Percentiles rank a stretch among this genome's conserved stretches.
These are phyloP conservation scores for Eutrema heterophyllum DNA, from an alignment of 345 rosid species.

Conservation along the genomic window DNA sequence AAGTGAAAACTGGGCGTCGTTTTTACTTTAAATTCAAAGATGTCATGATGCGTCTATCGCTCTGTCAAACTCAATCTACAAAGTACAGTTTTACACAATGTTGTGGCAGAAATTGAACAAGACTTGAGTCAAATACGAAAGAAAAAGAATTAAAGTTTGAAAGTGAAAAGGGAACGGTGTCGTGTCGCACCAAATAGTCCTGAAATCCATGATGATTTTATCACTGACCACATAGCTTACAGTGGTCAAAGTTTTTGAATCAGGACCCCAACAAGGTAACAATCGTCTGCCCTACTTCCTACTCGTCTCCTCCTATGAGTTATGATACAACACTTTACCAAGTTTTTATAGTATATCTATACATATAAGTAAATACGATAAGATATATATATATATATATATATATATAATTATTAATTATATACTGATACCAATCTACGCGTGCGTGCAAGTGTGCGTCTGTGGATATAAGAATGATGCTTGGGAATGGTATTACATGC, in stretches of 20 bases:
- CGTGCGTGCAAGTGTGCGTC: conserved; percentile 16
- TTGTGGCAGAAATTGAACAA: conserved; percentile 6
- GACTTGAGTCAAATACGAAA: conserved; percentile 3
- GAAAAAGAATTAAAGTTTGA: neutral
- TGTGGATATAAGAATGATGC: conserved; percentile 17
- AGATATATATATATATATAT: neutral
- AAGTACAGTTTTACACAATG: conserved; percentile 7
- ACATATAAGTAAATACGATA: neutral
- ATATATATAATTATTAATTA: neutral
- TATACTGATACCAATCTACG: neutral
- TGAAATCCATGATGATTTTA: conserved; percentile 23
- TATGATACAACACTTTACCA: neutral
- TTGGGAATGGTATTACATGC: conserved; percentile 28
- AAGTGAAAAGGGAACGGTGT: conserved; percentile 8
- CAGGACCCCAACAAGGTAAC: conserved; percentile 21
- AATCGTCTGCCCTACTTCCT: conserved; percentile 14
- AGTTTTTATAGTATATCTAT: neutral
- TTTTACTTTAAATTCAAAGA: neutral
- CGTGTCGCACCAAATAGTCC: conserved; percentile 16
- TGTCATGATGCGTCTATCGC: conserved; percentile 28
- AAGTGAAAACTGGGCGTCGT: conserved; percentile 23
- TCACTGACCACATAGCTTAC: conserved; percentile 13
- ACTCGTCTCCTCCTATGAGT: neutral
- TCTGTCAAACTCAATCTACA: conserved; percentile 24
- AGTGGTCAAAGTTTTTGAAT: conserved; percentile 24